Conservation (phyloP, 2,329 filamentous ascomycete species). For the Myriosclerotinia scirpicola region DNA sequence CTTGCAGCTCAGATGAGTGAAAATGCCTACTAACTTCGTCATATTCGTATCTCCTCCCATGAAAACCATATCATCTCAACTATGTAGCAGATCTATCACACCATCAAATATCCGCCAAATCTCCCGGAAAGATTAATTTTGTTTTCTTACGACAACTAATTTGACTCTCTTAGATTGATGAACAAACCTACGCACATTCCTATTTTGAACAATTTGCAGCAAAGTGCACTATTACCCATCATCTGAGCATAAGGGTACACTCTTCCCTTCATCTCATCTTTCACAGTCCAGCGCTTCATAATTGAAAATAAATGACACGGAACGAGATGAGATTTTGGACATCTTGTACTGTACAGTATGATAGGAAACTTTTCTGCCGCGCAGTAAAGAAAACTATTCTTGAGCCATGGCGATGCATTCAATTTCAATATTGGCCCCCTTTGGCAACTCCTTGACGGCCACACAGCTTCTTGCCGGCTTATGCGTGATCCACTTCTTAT, state of each 20-base stretch:
- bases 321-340: background rate
- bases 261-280: background rate
- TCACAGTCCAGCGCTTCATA: background rate
- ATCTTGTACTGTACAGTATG: background rate
- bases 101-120: too few relatives aligned
- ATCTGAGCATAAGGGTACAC: background rate
- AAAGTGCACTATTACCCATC: background rate
- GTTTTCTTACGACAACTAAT: background rate
- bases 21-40: background rate
- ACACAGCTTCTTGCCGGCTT: constrained; percentile 90
- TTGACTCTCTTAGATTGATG: background rate
- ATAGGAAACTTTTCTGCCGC: background rate
- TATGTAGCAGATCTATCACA: background rate
- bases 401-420: constrained; percentile 72
- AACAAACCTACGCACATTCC: background rate
- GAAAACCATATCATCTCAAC: background rate
- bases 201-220: background rate
- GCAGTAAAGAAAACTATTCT: background rate
- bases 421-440: constrained; percentile 85
- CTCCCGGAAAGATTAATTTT: background rate
- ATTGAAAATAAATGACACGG: background rate
- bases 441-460: constrained; percentile 83
- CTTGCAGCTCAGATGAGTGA: background rate
- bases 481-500: constrained; percentile 78
- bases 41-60: background rate